Percentiles rank a stretch among this genome's conserved stretches.
phyloP scores from a whole-genome alignment of 345 rosid genomes.

The Boechera stricta region DNA sequence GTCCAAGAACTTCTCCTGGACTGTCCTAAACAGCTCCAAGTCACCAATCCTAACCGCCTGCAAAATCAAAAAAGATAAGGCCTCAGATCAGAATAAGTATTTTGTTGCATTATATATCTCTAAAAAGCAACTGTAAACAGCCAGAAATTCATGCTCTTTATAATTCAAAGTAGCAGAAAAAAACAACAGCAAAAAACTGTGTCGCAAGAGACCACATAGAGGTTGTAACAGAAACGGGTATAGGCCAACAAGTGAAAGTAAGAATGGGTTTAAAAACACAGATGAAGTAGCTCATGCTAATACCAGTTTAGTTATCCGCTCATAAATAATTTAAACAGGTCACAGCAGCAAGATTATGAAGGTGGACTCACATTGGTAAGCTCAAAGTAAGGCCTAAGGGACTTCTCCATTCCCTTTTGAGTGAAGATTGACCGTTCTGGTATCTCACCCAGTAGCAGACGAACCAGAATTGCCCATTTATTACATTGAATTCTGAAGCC shows the following conservation, averaged over 20 bases:
- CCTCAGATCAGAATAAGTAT: conserved; percentile 21
- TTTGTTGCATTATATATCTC: conserved; percentile 29
- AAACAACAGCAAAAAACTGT: not conserved
- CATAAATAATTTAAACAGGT: not conserved
- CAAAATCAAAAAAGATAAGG: conserved; percentile 18
- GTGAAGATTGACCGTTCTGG: conserved; percentile 84
- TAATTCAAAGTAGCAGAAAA: not conserved
- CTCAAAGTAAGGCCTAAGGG: conserved; percentile 85
- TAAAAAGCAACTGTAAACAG: not conserved
- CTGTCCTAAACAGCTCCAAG: conserved; percentile 79
- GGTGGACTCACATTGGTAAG: conserved; percentile 77
- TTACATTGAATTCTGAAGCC: conserved; percentile 83
- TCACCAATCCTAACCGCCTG: conserved; percentile 95
- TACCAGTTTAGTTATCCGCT: not conserved
- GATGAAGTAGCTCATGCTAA: conserved; percentile 16
- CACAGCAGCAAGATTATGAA: conserved; percentile 7
- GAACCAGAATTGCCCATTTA: conserved; percentile 87
- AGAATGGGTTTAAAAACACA: conserved; percentile 1
- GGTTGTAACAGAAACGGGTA: not conserved
- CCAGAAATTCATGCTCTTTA: conserved; percentile 1
- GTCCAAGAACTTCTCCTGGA: conserved; percentile 74
- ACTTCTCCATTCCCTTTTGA: conserved; percentile 91
- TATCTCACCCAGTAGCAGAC: conserved; percentile 80
- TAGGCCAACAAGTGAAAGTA: conserved; percentile 4
- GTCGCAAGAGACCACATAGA: not conserved